Base-by-base conservation (phyloP, 1,284 basidiomycete genomes). In the Apiotrichum siamense region DNA sequence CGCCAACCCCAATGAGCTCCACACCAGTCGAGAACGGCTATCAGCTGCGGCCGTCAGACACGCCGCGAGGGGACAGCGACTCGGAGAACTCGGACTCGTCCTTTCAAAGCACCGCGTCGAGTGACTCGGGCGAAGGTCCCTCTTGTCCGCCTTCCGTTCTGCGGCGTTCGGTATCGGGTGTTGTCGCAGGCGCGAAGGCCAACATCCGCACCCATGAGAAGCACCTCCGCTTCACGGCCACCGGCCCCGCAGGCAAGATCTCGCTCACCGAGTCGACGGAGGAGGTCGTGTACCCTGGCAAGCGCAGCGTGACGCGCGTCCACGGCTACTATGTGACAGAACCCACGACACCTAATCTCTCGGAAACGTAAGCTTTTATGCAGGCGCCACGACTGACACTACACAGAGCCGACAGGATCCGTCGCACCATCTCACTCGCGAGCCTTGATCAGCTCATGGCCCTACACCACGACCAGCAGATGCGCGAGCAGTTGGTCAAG, bases 361-460 rank as follows among this genome's bases (percentile, higher is more conserved):
- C 59, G 13, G 73, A 75, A 43, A 73, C 73, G 72, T 71, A 43
- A 62, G 66, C 13, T 3, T 12, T 7, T n/a, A 17, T 24, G 24
- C 29, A 31, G 15, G 29, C 15, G 25, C 25, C 24, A 9, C 20
- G 3, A 29, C 39, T 41, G 37, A 36, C n/a, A 11, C 20, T 11
- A n/a, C 12, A 1, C 47, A 73, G 73, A 11, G 74, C 73, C 31
- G 68, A 70, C 38, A 70, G 73, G 48, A 73, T 75, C 25, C 65
- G 72, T 6, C 59, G 74, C 10, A 74, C 73, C 1, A 55, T 75
- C n/a, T 75, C 74, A 0, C 64, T 75, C 7, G 74, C 74, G 3
- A 69, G 67, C 0, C 54, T 75, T 7, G 70, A 75, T 43, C 54
- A 59, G 7, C 59, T 75, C 5, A 46, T 73, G 5, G 50, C 63